Base-by-base conservation (phyloP, 2,329 filamentous ascomycete species). In the Penicillium sp. region DNA sequence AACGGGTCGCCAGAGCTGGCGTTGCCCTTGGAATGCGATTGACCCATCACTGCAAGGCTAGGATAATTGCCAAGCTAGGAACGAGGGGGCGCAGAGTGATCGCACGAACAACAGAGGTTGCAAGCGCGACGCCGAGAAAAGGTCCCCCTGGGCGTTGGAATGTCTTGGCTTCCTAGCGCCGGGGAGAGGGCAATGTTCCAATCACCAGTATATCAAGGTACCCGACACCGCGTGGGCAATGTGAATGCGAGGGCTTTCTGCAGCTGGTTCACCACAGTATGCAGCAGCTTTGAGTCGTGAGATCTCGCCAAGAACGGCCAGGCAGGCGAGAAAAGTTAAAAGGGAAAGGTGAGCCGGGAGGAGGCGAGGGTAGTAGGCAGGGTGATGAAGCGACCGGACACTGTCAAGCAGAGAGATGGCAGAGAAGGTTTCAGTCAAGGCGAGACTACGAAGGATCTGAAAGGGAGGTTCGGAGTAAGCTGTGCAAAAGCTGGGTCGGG, bases 1-100 rank as follows among this genome's bases (percentile, higher is more conserved):
- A 97, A 82, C 64, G 86, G 83, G 40, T 91, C 87, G 66, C 79
- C 78, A 56, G 84, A 82, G 70, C 84, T 85, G 73, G 86, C 85
- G 63, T 80, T 82, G 70, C 80, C 80, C 73, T 83, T 83, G 69
- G 81, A 83, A 75, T 82, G 81, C 73, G 81, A 79, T 75, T 83
- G 80, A 73, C 81, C 81, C 81, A 83, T 83, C 62, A 68, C 76
- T 70, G 71, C 68, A 73, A 70, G 65, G 68, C 56, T 65, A 47
- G 71, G 73, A 73, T 71, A 65, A 69, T 66, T 74, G 72, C 72
- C 71, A 74, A 73, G 73, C 72, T 71, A 66, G 60, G 60, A 61
- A 60, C 59, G 60, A 24, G 54, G 62, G 61, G 67, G 58, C 59
- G 61, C 15, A 24, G 61, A 60, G 66, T 59, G 62, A 67, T 68